phyloP scores from a whole-genome alignment of 2,329 filamentous ascomycete genomes.

The Ceratocystis variospora region DNA sequence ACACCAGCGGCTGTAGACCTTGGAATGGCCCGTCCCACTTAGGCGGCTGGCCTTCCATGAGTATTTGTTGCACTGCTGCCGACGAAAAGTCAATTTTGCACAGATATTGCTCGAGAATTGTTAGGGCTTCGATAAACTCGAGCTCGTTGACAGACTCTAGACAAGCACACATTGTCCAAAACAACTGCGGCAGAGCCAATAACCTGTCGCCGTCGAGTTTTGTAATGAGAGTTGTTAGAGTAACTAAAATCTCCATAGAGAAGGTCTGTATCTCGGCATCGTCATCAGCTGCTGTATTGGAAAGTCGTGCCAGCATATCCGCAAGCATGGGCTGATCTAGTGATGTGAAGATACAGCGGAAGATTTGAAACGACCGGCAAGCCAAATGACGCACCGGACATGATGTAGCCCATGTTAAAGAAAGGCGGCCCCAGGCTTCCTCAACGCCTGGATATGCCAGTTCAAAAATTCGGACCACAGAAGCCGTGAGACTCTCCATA shows the following conservation, averaged over 20 bases:
- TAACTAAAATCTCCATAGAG: constrained; percentile 94
- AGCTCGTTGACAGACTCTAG: constrained; percentile 92
- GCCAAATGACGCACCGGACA: constrained; percentile 91
- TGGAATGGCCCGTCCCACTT: constrained; percentile 85
- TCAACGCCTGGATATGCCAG: constrained; percentile 73
- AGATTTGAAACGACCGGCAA: constrained; percentile 94
- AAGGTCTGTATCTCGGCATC: constrained; percentile 91
- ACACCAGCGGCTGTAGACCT: constrained; percentile 70
- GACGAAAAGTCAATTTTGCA: constrained; percentile 70
- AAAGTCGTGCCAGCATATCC: constrained; percentile 88
- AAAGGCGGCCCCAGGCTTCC: constrained; percentile 80
- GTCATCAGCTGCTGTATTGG: constrained; percentile 93
- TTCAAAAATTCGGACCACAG: constrained; percentile 76
- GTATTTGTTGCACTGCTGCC: constrained; percentile 46
- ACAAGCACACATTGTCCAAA: constrained; percentile 96
- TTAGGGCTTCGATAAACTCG: constrained; percentile 81
- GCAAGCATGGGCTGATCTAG: constrained; percentile 88
- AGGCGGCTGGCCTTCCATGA: constrained; percentile 65
- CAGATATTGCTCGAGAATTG: constrained; percentile 79
- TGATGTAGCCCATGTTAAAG: constrained; percentile 89
- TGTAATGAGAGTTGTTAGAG: constrained; percentile 77
- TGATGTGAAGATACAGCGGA: constrained; percentile 80
- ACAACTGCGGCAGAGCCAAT: constrained; percentile 81
- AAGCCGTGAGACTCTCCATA: constrained; percentile 71
- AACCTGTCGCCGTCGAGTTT: constrained; percentile 69